Conservation (phyloP, 208 protist species). For the Trypanosoma platydactyli region DNA sequence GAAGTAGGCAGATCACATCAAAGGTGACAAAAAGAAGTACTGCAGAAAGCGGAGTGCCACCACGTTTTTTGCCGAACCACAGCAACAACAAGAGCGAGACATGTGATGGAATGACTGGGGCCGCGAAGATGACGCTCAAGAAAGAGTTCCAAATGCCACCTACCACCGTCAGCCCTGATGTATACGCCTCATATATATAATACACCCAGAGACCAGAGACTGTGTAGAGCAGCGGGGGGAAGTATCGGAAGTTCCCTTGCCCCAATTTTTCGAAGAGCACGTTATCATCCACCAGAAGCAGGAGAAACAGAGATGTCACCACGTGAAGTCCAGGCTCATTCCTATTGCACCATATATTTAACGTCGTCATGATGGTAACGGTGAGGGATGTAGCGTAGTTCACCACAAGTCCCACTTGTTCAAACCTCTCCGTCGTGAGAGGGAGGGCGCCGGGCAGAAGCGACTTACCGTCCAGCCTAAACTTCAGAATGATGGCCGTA, state of each 20-base stretch:
- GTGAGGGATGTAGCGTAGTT: slow-evolving; percentile 62
- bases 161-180: neutral
- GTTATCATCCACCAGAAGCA: slow-evolving; percentile 73
- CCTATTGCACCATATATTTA: slow-evolving; percentile 67
- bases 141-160: slow-evolving; percentile 8
- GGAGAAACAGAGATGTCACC: slow-evolving; percentile 52
- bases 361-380: slow-evolving; percentile 40
- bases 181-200: slow-evolving; percentile 48
- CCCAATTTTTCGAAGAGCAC: slow-evolving; percentile 48
- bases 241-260: slow-evolving; percentile 64
- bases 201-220: slow-evolving; percentile 51
- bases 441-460: slow-evolving; percentile 54
- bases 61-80: slow-evolving; percentile 27
- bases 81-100: slow-evolving; percentile 38
- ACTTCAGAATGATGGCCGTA: slow-evolving; percentile 66
- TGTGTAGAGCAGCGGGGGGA: slow-evolving; percentile 44
- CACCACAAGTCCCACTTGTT: slow-evolving; percentile 40
- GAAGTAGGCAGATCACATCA: slow-evolving; percentile 41
- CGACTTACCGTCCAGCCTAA: slow-evolving; percentile 47
- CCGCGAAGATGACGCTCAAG: slow-evolving; percentile 28
- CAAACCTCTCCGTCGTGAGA: slow-evolving; percentile 27
- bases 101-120: slow-evolving; percentile 36
- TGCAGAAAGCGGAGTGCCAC: slow-evolving; percentile 35
- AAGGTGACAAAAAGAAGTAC: slow-evolving; percentile 47
- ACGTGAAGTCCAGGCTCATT: slow-evolving; percentile 71